These are phyloP conservation scores for Neopestalotiopsis sp. DNA, from an alignment of 2,329 filamentous ascomycete species.

Conservation along the genomic window DNA sequence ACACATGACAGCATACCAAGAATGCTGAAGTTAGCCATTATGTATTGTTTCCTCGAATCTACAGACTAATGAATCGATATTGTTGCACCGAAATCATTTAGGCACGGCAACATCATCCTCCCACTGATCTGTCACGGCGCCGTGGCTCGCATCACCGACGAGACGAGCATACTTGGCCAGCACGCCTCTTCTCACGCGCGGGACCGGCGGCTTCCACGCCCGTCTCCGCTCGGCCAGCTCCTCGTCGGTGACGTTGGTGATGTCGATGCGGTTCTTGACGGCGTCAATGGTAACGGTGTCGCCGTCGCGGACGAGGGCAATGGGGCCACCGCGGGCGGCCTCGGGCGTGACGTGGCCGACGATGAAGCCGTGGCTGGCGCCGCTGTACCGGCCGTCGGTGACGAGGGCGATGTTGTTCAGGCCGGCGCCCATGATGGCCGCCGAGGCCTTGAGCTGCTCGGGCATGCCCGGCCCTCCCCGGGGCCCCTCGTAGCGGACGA, in stretches of 20 bases:
- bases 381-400: constrained; percentile 89
- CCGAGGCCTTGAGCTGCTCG: constrained; percentile 87
- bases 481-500: constrained; percentile 93
- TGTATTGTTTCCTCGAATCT: too few relatives aligned
- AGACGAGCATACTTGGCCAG: constrained; percentile 89
- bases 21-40: too few relatives aligned
- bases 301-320: constrained; percentile 80
- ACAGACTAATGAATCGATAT: too few relatives aligned
- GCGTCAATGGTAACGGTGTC: constrained; percentile 89
- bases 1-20: too few relatives aligned
- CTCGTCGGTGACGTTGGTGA: constrained; percentile 66
- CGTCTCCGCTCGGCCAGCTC: constrained; percentile 70
- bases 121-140: constrained; percentile 83
- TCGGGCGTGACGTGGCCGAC: constrained; percentile 91
- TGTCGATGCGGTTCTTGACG: constrained; percentile 75
- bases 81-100: not conserved
- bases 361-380: constrained; percentile 71
- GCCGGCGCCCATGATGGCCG: constrained; percentile 91
- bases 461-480: constrained; percentile 96
- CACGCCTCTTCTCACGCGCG: constrained; percentile 79
- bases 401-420: constrained; percentile 88
- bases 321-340: constrained; percentile 86
- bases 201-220: constrained; percentile 73
- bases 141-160: constrained; percentile 90
- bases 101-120: constrained; percentile 23